Evolutionary conservation across 768 basidiomycete species (phyloP), one percentile per base, ranked within the genome.

Genomic region (Butyriboletus loyo): DNA sequence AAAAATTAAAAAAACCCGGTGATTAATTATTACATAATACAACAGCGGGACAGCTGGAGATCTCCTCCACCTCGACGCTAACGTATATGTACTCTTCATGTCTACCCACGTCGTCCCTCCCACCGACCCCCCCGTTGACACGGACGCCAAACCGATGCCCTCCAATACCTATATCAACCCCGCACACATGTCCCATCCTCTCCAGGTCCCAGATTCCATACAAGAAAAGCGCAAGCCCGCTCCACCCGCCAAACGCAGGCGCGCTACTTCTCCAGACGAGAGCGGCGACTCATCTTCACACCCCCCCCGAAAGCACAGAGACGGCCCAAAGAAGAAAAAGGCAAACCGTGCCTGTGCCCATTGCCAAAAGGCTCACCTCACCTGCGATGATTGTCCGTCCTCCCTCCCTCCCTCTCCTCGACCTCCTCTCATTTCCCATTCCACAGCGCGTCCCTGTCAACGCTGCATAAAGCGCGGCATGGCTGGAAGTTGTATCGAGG

Each of bases 321-420:
- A 89, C 49, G 84, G 84, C 1, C 88, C 87, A 30, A 92, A 89
- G 81, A 95, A 94, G 82, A 95, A 94, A 80, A 94, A 95, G 72
- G 92, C 93, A 0, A 90, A 82, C 62, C 83, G 93, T 42, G 96
- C 96, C 43, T 98, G 96, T 67, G 87, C 90, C 56, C 90, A 92
- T 61, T 98, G 96, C 70, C 95, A 98, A 73, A 96, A 93, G 70
- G 93, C 94, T 3, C 96, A 98, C 71, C 76, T 98, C 59, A 98
- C 96, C n/a, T 98, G 96, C 69, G 95, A 98, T 69, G 96, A 98
- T 66, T 85, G 96, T 97, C 65, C 68, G 90, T 82, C 34, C 10
- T 4, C n/a, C n/a, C n/a, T n/a, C 61, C 44, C 52, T 51, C 49
- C 15, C 46, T 13, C 50, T 43, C 24, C 8, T 35, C 37, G 15